Evolutionary conservation across 1,284 basidiomycete genomes (phyloP), one percentile per base, ranked within the genome.

Genomic region (Phellopilus nigrolimitatus): DNA sequence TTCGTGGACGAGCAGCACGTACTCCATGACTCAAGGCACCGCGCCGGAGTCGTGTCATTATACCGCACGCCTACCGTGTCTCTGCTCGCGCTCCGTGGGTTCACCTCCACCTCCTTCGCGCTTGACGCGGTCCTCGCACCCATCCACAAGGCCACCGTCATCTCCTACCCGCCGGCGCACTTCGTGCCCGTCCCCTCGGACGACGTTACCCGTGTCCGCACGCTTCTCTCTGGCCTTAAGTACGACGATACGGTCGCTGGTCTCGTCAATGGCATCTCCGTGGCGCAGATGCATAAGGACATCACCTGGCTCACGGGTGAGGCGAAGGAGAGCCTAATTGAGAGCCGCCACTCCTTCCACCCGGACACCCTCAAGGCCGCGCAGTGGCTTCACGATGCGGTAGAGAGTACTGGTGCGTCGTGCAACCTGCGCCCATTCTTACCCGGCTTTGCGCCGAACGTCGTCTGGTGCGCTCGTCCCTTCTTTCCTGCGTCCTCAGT

Each of bases 271-370:
- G 80, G 72, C 59, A 76, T 84, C 53, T 88, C 79, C 42, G 63
- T 81, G 30, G 64, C 75, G 4, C 75, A 80, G 56, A 80, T 94
- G 68, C 71, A 73, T 50, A 71, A 77, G 40, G 84, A 90, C 65
- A 76, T 93, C 38, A 76, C 81, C 43, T 92, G 79, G 64, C 78
- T 95, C 53, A 91, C 91, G 0, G 91, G 91, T 50, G 91, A 94
- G 66, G 34, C 49, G 82, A 84, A 57, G 72, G 66, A 17, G 61
- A 70, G 31, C 84, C 82, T 3, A 73, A 88, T 93, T 55, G 61
- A 80, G 27, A 84, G 82, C 1, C 75, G 91, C 12, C 88, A 93
- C 62, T 88, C 87, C 5, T 94, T 93, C 67, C 73, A 84, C 0
- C 58, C 70, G 1, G 90, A 88, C 3, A 80, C 86, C 3, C 66